Percentiles rank a stretch among this genome's conserved stretches.
phyloP scores from a whole-genome alignment of 768 basidiomycete genomes.

The Cyclocybe cylindracea region DNA sequence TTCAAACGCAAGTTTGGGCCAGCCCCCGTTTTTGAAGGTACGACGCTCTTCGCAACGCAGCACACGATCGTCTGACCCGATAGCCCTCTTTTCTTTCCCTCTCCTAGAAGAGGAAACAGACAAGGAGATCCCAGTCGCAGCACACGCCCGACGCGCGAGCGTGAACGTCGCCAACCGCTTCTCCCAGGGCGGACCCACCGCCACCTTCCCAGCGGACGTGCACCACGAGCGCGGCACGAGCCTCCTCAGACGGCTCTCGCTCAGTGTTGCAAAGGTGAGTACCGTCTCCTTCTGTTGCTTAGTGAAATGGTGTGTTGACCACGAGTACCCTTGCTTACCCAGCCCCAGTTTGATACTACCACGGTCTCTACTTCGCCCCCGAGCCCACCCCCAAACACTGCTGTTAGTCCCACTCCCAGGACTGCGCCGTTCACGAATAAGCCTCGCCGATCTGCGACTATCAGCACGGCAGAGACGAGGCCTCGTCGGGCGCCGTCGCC shows the following conservation, averaged over 20 bases:
- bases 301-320: constrained; percentile 9
- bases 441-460: constrained; percentile 62
- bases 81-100: background rate
- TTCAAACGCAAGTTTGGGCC: constrained; percentile 59
- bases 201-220: constrained; percentile 40
- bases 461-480: constrained; percentile 43
- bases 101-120: constrained; percentile 38
- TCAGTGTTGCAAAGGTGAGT: constrained; percentile 66
- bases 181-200: constrained; percentile 39
- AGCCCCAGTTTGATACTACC: constrained; percentile 30
- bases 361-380: constrained; percentile 35
- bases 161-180: constrained; percentile 55
- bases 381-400: constrained; percentile 53
- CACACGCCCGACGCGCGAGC: constrained; percentile 65
- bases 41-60: no score
- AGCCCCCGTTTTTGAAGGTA: constrained; percentile 66
- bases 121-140: constrained; percentile 40
- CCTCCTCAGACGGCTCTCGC: constrained; percentile 73
- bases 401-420: constrained; percentile 39
- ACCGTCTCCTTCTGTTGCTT: constrained; percentile 1
- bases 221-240: constrained; percentile 69
- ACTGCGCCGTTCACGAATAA: constrained; percentile 30
- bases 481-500: constrained; percentile 76
- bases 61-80: background rate
- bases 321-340: constrained; percentile 9